These are phyloP conservation scores for Mycena venus DNA, from an alignment of 768 basidiomycete genomes.

Conservation along the genomic window DNA sequence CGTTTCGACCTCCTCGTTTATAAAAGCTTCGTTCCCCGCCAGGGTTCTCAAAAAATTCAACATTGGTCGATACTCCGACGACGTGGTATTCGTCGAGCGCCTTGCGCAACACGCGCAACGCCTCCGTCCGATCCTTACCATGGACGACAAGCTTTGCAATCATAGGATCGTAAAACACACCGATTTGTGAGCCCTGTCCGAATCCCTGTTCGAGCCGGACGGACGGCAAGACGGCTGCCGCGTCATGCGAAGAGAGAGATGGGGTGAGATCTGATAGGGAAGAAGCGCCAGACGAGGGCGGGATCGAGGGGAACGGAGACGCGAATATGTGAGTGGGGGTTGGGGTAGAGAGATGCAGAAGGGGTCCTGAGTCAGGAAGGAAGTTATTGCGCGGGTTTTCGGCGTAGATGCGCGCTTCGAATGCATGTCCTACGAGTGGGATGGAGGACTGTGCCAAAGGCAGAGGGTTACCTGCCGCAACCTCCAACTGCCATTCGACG, in stretches of 20 bases:
- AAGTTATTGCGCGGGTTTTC: conserved; percentile 95
- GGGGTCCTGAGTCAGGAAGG: conserved; percentile 88
- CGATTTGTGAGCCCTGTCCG: conserved; percentile 81
- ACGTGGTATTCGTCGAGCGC: conserved; percentile 92
- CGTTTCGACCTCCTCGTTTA: conserved; percentile 87
- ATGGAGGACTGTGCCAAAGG: conserved; percentile 83
- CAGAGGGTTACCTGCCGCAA: conserved; percentile 90
- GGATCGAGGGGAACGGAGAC: conserved; percentile 50
- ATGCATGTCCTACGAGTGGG: conserved; percentile 92
- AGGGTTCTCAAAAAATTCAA: conserved; percentile 88
- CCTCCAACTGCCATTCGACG: conserved; percentile 95
- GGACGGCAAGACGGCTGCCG: conserved; percentile 62
- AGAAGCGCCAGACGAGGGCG: conserved; percentile 37
- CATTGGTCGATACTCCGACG: conserved; percentile 91
- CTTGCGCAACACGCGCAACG: conserved; percentile 81
- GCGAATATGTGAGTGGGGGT: conserved; percentile 79
- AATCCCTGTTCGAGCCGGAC: conserved; percentile 95
- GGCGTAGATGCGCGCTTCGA: conserved; percentile 96
- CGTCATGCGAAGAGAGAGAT: conserved; percentile 44
- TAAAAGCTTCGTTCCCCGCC: conserved; percentile 83
- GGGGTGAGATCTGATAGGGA: conserved; percentile 45
- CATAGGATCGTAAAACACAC: conserved; percentile 93
- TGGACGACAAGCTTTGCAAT: conserved; percentile 94
- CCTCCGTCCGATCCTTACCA: conserved; percentile 86
- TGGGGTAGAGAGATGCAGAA: conserved; percentile 88